Evolutionary conservation across 2,329 filamentous ascomycete genomes (phyloP), one percentile per base, ranked within the genome.

Genomic region (Trichoderma sp.): DNA sequence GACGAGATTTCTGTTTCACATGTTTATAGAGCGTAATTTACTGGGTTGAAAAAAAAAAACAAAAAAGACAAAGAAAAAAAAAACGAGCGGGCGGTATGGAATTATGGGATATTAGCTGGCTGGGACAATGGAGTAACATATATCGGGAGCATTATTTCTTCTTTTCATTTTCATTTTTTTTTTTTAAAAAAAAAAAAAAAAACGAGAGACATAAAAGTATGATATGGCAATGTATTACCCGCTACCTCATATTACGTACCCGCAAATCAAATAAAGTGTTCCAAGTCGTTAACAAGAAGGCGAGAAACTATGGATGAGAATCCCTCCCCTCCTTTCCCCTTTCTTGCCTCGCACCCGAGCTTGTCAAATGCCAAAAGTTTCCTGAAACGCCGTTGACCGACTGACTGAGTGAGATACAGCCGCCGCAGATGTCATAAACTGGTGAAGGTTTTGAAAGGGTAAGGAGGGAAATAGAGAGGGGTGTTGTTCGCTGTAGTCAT

Each of bases 1-100:
- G 82, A 4, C 80, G 84, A 64, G 83, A 86, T 69, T 89, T 89
- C 76, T 89, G 87, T 76, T 88, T 90, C 71, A 81, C 79, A 10
- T 89, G 87, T 72, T 77, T 86, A 68, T 80, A 71, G 68, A 68
- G 60, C 19, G 10, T 4, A 12, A 32, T n/a, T 19, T 34, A 53
- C 25, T 15, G 19, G 6, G 12, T 8, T 17, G n/a, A 13, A 17
- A 48, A 27, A 37, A 2, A 45, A 25, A 13, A 17, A 48, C 27
- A 37, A 2, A 45, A 25, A n/a, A n/a, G n/a, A n/a, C n/a, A n/a
- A n/a, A n/a, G n/a, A n/a, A n/a, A 13, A 17, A 48, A 27, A 37
- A 2, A 45, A 25, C 10, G 17, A 32, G 29, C 25, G 19, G 22
- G 10, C 22, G 37, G 12, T 6, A 22, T 52, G 19, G 45, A 22